Percentiles rank a stretch among this genome's conserved stretches.
These are phyloP conservation scores for Dendrobium nobile DNA, from an alignment of 106 monocot species.

Conservation along the genomic window DNA sequence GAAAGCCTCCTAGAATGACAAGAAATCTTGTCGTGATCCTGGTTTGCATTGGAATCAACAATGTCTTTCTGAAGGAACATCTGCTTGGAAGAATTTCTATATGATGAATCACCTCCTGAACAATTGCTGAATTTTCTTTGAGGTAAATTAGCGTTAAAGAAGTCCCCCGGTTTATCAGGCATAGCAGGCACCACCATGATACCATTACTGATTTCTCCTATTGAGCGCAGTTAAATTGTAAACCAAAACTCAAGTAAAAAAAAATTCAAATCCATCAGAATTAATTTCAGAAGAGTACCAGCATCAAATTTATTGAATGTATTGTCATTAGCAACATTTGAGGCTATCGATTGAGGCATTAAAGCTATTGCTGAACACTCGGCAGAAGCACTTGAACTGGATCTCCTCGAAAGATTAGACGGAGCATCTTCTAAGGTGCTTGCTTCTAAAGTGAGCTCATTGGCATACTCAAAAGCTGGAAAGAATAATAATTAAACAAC, in stretches of 20 bases:
- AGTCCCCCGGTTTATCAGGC: constrained; percentile 23
- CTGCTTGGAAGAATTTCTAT: constrained; percentile 7
- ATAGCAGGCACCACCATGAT: constrained; percentile 14
- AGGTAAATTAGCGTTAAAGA: constrained; percentile 2
- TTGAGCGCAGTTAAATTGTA: constrained; percentile 7
- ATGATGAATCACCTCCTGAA: constrained; percentile 16
- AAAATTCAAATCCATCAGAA: neutral
- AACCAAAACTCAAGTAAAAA: neutral
- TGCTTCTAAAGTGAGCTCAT: constrained; percentile 20
- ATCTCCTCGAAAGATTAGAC: constrained; percentile 10
- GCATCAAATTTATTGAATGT: constrained; percentile 38
- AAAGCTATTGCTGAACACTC: constrained; percentile 40
- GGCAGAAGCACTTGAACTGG: constrained; percentile 28
- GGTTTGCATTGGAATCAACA: constrained; percentile 23
- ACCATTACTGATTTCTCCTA: constrained; percentile 23
- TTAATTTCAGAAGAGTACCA: constrained; percentile 17
- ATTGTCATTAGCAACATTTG: constrained; percentile 59
- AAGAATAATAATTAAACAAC: neutral
- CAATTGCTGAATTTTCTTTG: constrained; percentile 7
- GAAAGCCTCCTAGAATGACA: constrained; percentile 66
- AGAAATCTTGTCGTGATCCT: constrained; percentile 42
- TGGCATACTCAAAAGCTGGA: constrained; percentile 65
- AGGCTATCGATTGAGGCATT: constrained; percentile 39
- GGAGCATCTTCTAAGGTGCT: constrained; percentile 16
- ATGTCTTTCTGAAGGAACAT: constrained; percentile 8